Evolutionary conservation across 495 filamentous ascomycete genomes (phyloP), one percentile per base, ranked within the genome.

Genomic region (Halenospora varia): DNA sequence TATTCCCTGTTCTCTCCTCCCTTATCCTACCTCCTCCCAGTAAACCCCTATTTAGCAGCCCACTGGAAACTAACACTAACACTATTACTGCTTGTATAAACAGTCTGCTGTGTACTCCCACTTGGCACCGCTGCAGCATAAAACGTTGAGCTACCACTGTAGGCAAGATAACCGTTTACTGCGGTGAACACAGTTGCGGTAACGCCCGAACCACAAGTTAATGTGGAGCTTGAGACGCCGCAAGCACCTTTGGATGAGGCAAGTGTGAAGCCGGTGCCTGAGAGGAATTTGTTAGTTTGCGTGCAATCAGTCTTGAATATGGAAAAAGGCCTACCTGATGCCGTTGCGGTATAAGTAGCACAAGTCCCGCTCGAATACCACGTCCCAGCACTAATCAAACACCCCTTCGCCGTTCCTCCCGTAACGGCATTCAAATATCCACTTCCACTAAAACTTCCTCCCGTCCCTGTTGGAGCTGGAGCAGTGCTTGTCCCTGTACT

Each of bases 321-420:
- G 20, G 42, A 26, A 2, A 4, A 29, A 15, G 15, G 23, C 25
- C 20, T 55, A 79, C 78, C 79, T 42, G 78, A 74, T 0, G 69
- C 58, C 35, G 78, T 72, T 1, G 81, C 77, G 2, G 76, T 82
- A 70, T 84, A 89, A 8, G 82, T 86, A 3, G 88, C 88, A 65
- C 87, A 89, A 1, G 86, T 87, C 0, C 88, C 87, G 13, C 74
- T 77, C 0, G 75, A 74, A 63, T 83, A 91, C 88, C 88, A 91
- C 2, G 77, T 81, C 10, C 88, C 88, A 9, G 68, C 72, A 61
- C 82, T 83, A 69, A 89, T 89, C 57, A 91, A 71, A 61, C 87
- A 91, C 29, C 88, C 87, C n/a, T 77, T 75, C 25, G 71, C 67
- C 20, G 73, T 71, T 18, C 80, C 80, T 19, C 66, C 60, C 0